phyloP scores from a whole-genome alignment of 495 filamentous ascomycete species.

The Penicillium egyptiacum region DNA sequence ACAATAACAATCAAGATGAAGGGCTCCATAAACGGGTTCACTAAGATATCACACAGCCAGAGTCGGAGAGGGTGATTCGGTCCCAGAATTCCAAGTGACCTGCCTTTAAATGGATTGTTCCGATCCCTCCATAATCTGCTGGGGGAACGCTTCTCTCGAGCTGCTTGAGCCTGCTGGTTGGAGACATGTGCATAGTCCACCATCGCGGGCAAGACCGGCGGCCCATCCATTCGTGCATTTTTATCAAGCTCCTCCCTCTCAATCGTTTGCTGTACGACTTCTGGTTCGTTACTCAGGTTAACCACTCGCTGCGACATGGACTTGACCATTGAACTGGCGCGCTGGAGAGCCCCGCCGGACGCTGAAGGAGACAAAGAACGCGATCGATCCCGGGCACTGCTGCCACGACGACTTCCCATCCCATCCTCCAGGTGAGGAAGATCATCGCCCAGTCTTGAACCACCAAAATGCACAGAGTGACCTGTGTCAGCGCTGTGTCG shows the following conservation, averaged over 20 bases:
- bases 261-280: slow-evolving; percentile 72
- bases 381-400: slow-evolving; percentile 49
- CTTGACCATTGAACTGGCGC: slow-evolving; percentile 89
- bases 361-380: slow-evolving; percentile 68
- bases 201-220: slow-evolving; percentile 58
- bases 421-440: slow-evolving; percentile 54
- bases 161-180: slow-evolving; percentile 33
- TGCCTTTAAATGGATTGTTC: slow-evolving; percentile 84
- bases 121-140: slow-evolving; percentile 46
- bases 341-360: slow-evolving; percentile 63
- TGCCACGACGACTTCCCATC: slow-evolving; percentile 49
- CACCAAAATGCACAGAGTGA: slow-evolving; percentile 54
- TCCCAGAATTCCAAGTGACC: slow-evolving; percentile 79
- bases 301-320: slow-evolving; percentile 98
- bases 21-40: slow-evolving; percentile 84
- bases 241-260: slow-evolving; percentile 62
- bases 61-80: slow-evolving; percentile 73
- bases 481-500: slow-evolving; percentile 60
- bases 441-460: slow-evolving; percentile 62
- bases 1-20: slow-evolving; percentile 85
- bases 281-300: slow-evolving; percentile 88
- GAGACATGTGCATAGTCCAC: slow-evolving; percentile 54
- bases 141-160: slow-evolving; percentile 44
- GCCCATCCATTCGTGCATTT: slow-evolving; percentile 52
- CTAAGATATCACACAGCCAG: slow-evolving; percentile 80